phyloP scores from a whole-genome alignment of 768 basidiomycete genomes.

The Termitomyces sp. region DNA sequence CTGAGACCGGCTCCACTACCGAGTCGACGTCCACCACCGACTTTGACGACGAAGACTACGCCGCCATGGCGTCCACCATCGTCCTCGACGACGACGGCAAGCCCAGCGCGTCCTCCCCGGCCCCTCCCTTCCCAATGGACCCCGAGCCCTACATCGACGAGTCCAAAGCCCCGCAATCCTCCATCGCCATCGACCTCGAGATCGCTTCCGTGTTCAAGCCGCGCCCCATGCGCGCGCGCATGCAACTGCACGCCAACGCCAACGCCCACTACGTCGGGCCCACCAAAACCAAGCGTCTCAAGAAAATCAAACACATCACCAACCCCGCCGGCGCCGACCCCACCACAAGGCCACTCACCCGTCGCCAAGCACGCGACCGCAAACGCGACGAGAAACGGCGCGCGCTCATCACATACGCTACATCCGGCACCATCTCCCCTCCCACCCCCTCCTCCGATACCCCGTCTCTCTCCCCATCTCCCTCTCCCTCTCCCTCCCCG shows the following conservation, averaged over 20 bases:
- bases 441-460: neutral
- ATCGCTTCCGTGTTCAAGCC: slow-evolving; percentile 73
- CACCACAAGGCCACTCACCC: slow-evolving; percentile 25
- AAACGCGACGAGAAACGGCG: slow-evolving; percentile 42
- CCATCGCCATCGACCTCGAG: slow-evolving; percentile 51
- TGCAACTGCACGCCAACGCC: slow-evolving; percentile 22
- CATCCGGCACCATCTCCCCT: neutral
- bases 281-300: slow-evolving; percentile 30
- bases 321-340: slow-evolving; percentile 4
- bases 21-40: slow-evolving; percentile 34
- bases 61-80: slow-evolving; percentile 25
- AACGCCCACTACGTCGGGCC: slow-evolving; percentile 21
- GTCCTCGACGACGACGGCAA: slow-evolving; percentile 17
- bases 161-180: slow-evolving; percentile 7
- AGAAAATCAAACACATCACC: slow-evolving; percentile 31
- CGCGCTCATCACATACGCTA: slow-evolving; percentile 23
- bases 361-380: slow-evolving; percentile 44
- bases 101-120: slow-evolving; percentile 16
- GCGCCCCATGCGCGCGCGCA: slow-evolving; percentile 46
- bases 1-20: slow-evolving; percentile 17
- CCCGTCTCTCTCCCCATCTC: neutral
- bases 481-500: slow-evolving; percentile 1
- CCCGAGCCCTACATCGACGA: slow-evolving; percentile 32
- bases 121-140: slow-evolving; percentile 47
- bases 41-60: slow-evolving; percentile 25